A percentile compares a stretch with the other conserved stretches of the same genome.
phyloP scores from a whole-genome alignment of 2,329 filamentous ascomycete genomes.

The Colletotrichum noveboracense region DNA sequence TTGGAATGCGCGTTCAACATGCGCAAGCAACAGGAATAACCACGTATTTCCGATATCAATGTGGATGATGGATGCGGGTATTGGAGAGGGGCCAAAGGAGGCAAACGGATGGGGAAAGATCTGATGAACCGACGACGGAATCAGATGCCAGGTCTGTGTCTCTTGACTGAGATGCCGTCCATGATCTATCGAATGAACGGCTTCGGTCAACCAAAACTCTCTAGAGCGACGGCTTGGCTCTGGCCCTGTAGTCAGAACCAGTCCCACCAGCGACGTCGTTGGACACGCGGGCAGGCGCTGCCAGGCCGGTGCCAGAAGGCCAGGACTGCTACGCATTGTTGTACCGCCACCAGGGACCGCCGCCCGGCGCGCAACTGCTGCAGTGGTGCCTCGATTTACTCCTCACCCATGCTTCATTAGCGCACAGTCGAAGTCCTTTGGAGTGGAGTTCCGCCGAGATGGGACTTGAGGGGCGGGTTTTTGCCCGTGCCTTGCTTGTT shows the following conservation, averaged over 20 bases:
- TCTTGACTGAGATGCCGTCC: neutral
- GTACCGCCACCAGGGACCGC: neutral
- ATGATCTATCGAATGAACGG: neutral
- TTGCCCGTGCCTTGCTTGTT: conserved; percentile 17
- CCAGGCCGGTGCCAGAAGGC: neutral
- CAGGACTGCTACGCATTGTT: neutral
- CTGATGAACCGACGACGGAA: conserved; percentile 9
- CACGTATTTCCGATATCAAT: neutral
- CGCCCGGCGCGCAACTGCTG: neutral
- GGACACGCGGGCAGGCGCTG: conserved; percentile 15
- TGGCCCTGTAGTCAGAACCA: neutral
- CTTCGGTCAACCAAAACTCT: neutral
- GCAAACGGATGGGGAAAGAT: conserved; percentile 17
- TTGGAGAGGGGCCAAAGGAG: neutral
- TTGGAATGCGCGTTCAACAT: neutral
- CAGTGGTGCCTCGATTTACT: conserved; percentile 4
- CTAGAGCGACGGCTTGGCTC: neutral
- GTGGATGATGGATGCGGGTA: neutral
- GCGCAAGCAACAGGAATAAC: neutral
- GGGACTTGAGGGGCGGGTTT: conserved; percentile 10
- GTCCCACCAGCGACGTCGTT: conserved; percentile 15
- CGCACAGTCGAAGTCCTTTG: neutral
- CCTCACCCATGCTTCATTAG: conserved; percentile 9
- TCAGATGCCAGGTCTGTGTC: neutral
- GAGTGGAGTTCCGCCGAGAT: conserved; percentile 19